Base-by-base conservation (phyloP, 345 rosid genomes). In the Eucalyptus virginea region DNA sequence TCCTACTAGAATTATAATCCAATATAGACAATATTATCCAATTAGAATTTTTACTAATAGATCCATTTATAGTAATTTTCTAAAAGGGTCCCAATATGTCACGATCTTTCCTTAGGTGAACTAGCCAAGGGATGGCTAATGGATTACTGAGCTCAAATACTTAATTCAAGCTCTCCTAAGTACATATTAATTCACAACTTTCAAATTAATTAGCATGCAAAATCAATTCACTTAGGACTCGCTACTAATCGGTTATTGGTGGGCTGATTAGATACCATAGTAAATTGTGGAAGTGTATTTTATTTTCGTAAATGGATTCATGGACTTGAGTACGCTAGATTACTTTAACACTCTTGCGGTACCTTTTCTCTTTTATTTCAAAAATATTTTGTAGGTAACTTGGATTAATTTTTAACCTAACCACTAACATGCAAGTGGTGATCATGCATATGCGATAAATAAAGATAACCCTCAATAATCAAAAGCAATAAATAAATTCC, bases 281-380 rank as follows among this genome's bases (percentile, higher is more conserved):
- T 56, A 26, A 58, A 58, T 12, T 58, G 2, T 26, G n/a, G 65
- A 58, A 26, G 14, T 11, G 15, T 26, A 58, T 26, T 58, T 58
- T 58, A 58, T 3, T 26, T 11, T 3, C 9, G 9, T 51, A 0
- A 51, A 18, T 51, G 56, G 15, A 58, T 26, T 58, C 6, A 11
- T 2, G 7, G 28, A 58, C 7, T 24, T 58, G 65, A 58, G 0
- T 5, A 58, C 0, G 4, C 0, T 26, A 26, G 2, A 58, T 58
- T 58, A 26, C 15, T 58, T 28, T 58, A 26, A 26, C 3, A 2
- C 30, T 1, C 5, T 0, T 58, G 0, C 4, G 1, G 5, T 58
- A 26, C 65, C 6, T 58, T 58, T 58, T 58, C 65, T 58, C 15
- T 58, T 58, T 26, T 24, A 5, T 58, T 58, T 26, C 6, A 24